phyloP scores from a whole-genome alignment of 345 rosid genomes.

The Rhizophora apiculata region DNA sequence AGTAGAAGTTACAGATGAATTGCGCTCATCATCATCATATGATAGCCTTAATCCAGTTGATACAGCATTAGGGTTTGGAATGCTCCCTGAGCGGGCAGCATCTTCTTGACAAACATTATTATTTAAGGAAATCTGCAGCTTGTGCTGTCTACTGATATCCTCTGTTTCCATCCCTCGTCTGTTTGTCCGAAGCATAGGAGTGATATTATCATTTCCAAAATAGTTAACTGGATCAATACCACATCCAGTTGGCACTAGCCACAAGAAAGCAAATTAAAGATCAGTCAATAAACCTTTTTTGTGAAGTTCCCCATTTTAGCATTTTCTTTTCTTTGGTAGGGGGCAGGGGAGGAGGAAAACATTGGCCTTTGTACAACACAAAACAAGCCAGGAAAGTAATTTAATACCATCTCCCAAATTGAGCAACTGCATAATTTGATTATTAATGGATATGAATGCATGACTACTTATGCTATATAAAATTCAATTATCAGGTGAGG shows the following conservation, averaged over 20 bases:
- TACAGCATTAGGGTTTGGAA: slow-evolving; percentile 54
- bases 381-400: no score
- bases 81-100: slow-evolving; percentile 44
- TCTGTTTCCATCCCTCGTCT: slow-evolving; percentile 58
- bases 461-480: no score
- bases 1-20: slow-evolving; percentile 72
- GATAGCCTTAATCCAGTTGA: slow-evolving; percentile 86
- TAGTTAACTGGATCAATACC: slow-evolving; percentile 60
- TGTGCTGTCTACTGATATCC: slow-evolving; percentile 54
- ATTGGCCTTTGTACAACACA: no score
- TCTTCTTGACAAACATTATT: slow-evolving; percentile 52
- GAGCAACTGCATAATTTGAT: no score
- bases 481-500: no score
- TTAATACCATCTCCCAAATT: no score
- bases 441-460: no score
- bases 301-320: neutral
- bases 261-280: slow-evolving; percentile 9
- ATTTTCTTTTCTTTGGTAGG: neutral
- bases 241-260: slow-evolving; percentile 55
- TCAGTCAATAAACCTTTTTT: neutral
- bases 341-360: no score
- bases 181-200: slow-evolving; percentile 47
- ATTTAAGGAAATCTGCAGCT: slow-evolving; percentile 64
- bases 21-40: slow-evolving; percentile 70
- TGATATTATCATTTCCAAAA: slow-evolving; percentile 52